A percentile compares a stretch with the other conserved stretches of the same genome.
Evolutionary conservation across 73 alveolate genomes (phyloP).

Genomic region (Diophrys appendiculata): DNA sequence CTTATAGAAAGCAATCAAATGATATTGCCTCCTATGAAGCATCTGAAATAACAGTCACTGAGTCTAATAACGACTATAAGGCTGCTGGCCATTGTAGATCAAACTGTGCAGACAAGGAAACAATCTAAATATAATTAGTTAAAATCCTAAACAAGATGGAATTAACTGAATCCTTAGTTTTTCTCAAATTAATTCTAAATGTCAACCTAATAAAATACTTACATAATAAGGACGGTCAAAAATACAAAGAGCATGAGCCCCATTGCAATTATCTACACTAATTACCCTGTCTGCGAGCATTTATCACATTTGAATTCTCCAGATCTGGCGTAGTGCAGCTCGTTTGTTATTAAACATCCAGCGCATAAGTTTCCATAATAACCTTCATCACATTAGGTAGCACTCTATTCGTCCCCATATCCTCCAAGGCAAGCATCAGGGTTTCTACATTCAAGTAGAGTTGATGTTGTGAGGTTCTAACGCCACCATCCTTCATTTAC

Average conservation of each 20-base stretch:
- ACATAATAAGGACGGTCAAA: background rate
- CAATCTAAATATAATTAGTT: slow-evolving; percentile 1
- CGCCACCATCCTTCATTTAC: slow-evolving; percentile 28
- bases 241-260: background rate
- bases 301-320: slow-evolving; percentile 2
- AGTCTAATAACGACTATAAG: background rate
- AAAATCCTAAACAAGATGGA: slow-evolving; percentile 9
- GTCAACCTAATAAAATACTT: background rate
- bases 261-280: background rate
- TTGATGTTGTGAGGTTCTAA: background rate
- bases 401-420: background rate
- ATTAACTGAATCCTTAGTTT: background rate
- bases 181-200: background rate
- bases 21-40: background rate
- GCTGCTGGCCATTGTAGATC: background rate
- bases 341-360: background rate
- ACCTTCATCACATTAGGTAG: slow-evolving; percentile 21
- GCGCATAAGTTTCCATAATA: slow-evolving; percentile 17
- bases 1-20: slow-evolving; percentile 4
- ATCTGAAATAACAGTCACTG: background rate
- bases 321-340: background rate
- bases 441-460: background rate
- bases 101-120: background rate
- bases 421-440: slow-evolving; percentile 34
- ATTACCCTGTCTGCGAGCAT: slow-evolving; percentile 7